Base-by-base conservation (phyloP, 2,329 filamentous ascomycete genomes). In the Botrytis byssoidea region DNA sequence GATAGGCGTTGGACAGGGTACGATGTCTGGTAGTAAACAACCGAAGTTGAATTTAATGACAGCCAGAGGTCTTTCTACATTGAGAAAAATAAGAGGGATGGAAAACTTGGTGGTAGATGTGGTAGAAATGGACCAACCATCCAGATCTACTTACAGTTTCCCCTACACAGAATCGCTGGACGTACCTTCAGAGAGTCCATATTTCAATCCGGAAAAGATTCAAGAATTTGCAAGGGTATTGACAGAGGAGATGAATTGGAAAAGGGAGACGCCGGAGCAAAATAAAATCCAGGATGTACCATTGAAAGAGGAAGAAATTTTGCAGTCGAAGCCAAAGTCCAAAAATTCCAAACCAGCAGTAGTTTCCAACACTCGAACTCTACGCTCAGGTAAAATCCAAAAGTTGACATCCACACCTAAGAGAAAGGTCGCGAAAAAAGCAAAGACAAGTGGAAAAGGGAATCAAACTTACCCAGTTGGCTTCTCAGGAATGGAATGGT, bases 61-160 rank as follows among this genome's bases (percentile, higher is more conserved):
- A 18, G 68, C 51, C 4, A 70, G 37, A 46, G 51, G 51, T 10
- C 9, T 44, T 57, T 18, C 25, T 32, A 55, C 37, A 44, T 44
- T 70, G n/a, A 44, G 48, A 29, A 61, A 42, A 7, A 61, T 70
- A 59, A 44, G 68, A n/a, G 68, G 68, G 18, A 59, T 70, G 57
- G 51, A 46, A 20, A 37, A 61, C 18, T 44, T 57, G 51, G 42
- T 57, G n/a, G n/a, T 61, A 44, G 37, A 59, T 61, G 68, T 70
- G 10, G 57, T 57, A 10, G 68, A 70, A 25, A 22, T 18, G 1
- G 3, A 16, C 18, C 3, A 8, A 20, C 12, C 20, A 14, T 8
- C 9, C 20, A 35, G 20, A 40, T 25, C 5, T 14, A 40, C 12
- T 29, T 8, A 22, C 37, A 37, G 1, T 1, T 9, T 37, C 37